Conservation (phyloP, 1,284 basidiomycete species). For the Cutaneotrichosporon sp. region DNA sequence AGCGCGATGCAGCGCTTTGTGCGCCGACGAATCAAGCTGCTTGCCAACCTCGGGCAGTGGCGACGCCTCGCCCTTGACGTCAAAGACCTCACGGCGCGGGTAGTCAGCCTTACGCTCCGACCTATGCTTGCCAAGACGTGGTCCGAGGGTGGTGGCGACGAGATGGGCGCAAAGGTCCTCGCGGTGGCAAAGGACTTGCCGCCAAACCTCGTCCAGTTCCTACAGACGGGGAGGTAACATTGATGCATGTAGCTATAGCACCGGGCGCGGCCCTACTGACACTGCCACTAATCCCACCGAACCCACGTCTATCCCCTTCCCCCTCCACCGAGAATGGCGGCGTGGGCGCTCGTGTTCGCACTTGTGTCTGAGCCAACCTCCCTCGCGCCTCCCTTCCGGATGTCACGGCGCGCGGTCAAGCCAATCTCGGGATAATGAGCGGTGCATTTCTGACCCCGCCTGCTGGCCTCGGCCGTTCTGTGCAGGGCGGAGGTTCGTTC, state of each 20-base stretch:
- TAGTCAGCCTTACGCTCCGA: slow-evolving; percentile 65
- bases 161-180: slow-evolving; percentile 60
- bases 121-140: slow-evolving; percentile 73
- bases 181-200: slow-evolving; percentile 26
- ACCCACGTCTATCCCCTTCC: too few species aligned
- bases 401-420: slow-evolving; percentile 10
- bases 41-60: slow-evolving; percentile 72
- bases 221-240: slow-evolving; percentile 30
- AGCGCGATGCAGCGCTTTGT: slow-evolving; percentile 71
- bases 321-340: slow-evolving; percentile 8
- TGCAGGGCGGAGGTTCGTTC: slow-evolving; percentile 37
- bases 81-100: slow-evolving; percentile 59
- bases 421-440: slow-evolving; percentile 30
- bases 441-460: slow-evolving; percentile 42
- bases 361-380: slow-evolving; percentile 3
- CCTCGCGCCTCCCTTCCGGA: slow-evolving; percentile 9
- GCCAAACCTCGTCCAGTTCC: slow-evolving; percentile 35
- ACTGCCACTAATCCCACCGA: slow-evolving; percentile 7
- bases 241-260: slow-evolving; percentile 14
- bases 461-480: slow-evolving; percentile 23
- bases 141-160: slow-evolving; percentile 76
- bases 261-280: not conserved
- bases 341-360: slow-evolving; percentile 4
- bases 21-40: slow-evolving; percentile 67
- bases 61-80: slow-evolving; percentile 66